A percentile compares a stretch with the other conserved stretches of the same genome.
phyloP scores from a whole-genome alignment of 805 yeast species.

The Ogataea saltuana region DNA sequence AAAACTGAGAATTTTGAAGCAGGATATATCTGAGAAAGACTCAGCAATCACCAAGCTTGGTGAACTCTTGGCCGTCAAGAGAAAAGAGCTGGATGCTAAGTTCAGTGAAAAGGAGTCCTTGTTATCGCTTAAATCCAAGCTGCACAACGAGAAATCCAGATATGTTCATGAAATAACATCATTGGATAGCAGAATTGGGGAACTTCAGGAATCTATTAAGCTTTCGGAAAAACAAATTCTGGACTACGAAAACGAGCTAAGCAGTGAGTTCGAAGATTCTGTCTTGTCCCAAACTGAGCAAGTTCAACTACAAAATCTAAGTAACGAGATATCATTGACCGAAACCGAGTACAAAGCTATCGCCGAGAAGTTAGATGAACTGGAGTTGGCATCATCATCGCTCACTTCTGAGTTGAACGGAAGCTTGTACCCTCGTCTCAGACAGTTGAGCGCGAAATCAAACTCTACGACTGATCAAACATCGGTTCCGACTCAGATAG shows the following conservation, averaged over 20 bases:
- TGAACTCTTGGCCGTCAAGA: slow-evolving; percentile 40
- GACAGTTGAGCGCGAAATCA: slow-evolving; percentile 35
- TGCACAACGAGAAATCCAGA: slow-evolving; percentile 43
- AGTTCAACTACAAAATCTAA: slow-evolving; percentile 38
- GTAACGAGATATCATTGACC: slow-evolving; percentile 36
- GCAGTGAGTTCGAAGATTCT: slow-evolving; percentile 52
- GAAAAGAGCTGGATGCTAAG: slow-evolving; percentile 45
- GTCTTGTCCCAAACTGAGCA: slow-evolving; percentile 51
- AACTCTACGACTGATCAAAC: slow-evolving; percentile 8
- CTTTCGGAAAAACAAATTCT: slow-evolving; percentile 40
- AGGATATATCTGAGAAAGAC: slow-evolving; percentile 46
- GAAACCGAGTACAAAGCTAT: slow-evolving; percentile 45
- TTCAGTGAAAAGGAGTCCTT: slow-evolving; percentile 44
- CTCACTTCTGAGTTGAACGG: slow-evolving; percentile 59
- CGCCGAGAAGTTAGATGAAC: slow-evolving; percentile 40
- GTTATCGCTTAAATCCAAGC: slow-evolving; percentile 43
- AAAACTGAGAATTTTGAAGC: slow-evolving; percentile 41
- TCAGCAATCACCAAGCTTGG: slow-evolving; percentile 51
- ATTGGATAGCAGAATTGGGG: slow-evolving; percentile 37
- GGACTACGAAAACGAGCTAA: slow-evolving; percentile 50
- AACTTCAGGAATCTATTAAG: slow-evolving; percentile 37
- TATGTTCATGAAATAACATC: slow-evolving; percentile 45
- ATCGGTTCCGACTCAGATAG: slow-evolving; percentile 13
- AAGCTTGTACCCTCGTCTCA: slow-evolving; percentile 53
- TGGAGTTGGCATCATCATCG: slow-evolving; percentile 49